A percentile compares a stretch with the other conserved stretches of the same genome.
Conservation (phyloP, 2,329 filamentous ascomycete species). For the Cladosporium cucumerinum region DNA sequence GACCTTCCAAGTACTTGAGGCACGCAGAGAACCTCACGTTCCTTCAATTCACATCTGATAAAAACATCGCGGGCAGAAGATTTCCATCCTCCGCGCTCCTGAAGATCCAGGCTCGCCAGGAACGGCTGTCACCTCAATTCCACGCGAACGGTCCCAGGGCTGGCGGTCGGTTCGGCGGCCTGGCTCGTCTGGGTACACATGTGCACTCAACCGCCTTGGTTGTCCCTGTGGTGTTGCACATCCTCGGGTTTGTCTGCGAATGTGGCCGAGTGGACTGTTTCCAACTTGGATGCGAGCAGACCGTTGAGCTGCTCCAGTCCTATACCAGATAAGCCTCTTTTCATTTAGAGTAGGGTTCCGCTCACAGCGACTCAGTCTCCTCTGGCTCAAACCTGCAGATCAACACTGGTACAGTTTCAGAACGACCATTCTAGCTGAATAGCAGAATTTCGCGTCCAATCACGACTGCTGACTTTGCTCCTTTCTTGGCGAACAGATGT, state of each 20-base stretch:
- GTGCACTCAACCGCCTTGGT: not conserved
- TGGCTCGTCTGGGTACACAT: slow-evolving; percentile 8
- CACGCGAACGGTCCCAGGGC: slow-evolving; percentile 8
- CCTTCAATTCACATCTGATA: not conserved
- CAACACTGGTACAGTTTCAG: slow-evolving; percentile 8
- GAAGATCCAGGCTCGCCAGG: not conserved
- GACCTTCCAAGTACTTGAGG: not conserved
- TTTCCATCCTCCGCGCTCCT: not conserved
- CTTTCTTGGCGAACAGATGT: slow-evolving; percentile 4
- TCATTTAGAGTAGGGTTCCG: slow-evolving; percentile 4
- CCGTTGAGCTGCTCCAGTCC: slow-evolving; percentile 4
- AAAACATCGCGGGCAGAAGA: not conserved
- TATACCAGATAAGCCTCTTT: not conserved
- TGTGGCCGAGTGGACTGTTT: not conserved
- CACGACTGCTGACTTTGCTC: not conserved
- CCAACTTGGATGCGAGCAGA: not conserved
- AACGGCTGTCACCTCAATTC: slow-evolving; percentile 5
- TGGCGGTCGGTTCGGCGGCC: not conserved
- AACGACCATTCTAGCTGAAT: not conserved
- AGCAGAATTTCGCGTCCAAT: slow-evolving; percentile 3
- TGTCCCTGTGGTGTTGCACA: slow-evolving; percentile 1
- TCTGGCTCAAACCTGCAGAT: slow-evolving; percentile 4
- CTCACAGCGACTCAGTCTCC: not conserved
- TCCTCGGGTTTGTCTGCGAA: not conserved
- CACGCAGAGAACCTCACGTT: not conserved